Evolutionary conservation across 2,329 filamentous ascomycete species (phyloP), one percentile per base, ranked within the genome.

Genomic region (Phaeosphaeria sp.): DNA sequence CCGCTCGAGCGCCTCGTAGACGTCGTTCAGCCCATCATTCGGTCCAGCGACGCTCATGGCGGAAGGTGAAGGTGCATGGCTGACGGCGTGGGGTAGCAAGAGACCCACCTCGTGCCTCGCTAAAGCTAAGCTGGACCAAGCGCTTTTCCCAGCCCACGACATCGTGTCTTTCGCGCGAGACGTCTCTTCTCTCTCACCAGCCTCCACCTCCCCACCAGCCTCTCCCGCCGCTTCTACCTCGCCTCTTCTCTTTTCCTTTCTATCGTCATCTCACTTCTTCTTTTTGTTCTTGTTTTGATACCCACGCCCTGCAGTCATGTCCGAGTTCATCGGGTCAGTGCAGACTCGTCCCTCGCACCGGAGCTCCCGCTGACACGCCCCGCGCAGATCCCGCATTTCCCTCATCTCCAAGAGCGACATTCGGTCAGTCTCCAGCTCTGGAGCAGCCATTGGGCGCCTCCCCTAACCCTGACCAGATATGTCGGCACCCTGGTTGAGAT

Each of bases 371-470:
- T 78, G 63, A 78, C 72, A 52, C 63, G 67, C 53, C 63, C 56
- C 53, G 64, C 65, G 70, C 79, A 93, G 92, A 81, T 91, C 93
- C 81, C 90, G 91, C 78, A 97, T 97, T 84, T 97, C 93, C 63
- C 88, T 97, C 82, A 95, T 97, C 80, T 97, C 93, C 61, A 96
- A 94, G 84, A 97, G 92, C 80, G 93, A 97, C 82, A 97, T 97
- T 81, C 91, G 93, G 91, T 97, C 85, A 75, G 88, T 80, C 63
- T 53, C 56, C 39, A 43, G 48, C 57, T 52, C 57, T 65, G 56
- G 58, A 61, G 55, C 25, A 55, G 55, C 60, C 57, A 61, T 61
- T 64, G 56, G 30, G 44, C 55, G 48, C 60, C 50, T 52, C 54
- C 42, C 51, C 61, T 71, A 55, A 69, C 68, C 40, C 44, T 39